phyloP scores from a whole-genome alignment of 2,329 filamentous ascomycete genomes.

The Trichoderma sp. region DNA sequence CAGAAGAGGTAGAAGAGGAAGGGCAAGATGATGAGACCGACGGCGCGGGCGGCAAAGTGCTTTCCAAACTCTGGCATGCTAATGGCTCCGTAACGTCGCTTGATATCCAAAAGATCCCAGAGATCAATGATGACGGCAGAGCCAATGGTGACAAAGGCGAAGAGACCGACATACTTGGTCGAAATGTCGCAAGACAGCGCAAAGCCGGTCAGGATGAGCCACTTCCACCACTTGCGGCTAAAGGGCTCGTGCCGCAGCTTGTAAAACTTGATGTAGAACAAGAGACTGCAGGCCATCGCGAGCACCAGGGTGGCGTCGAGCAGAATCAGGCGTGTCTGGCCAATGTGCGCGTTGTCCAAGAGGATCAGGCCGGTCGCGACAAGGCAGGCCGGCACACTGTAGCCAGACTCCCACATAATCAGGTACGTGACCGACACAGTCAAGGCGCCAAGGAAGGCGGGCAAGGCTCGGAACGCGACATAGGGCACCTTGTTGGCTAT shows the following conservation, averaged over 20 bases:
- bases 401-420: conserved; percentile 99
- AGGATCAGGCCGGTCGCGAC: conserved; percentile 84
- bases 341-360: conserved; percentile 97
- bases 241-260: conserved; percentile 90
- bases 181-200: conserved; percentile 96
- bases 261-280: conserved; percentile 97
- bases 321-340: conserved; percentile 91
- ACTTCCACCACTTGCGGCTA: conserved; percentile 99
- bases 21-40: conserved; percentile 84
- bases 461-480: conserved; percentile 91
- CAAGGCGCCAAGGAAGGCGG: conserved; percentile 85
- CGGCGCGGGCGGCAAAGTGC: conserved; percentile 85
- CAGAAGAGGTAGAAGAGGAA: conserved; percentile 99
- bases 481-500: conserved; percentile 96
- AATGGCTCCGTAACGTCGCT: conserved; percentile 79
- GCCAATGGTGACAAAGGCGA: conserved; percentile 96
- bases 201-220: conserved; percentile 93
- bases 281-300: conserved; percentile 91
- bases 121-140: conserved; percentile 92
- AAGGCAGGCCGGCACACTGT: conserved; percentile 89
- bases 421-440: conserved; percentile 93
- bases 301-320: conserved; percentile 92
- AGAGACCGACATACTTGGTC: conserved; percentile 95
- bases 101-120: conserved; percentile 91
- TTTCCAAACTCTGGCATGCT: conserved; percentile 78